Base-by-base conservation (phyloP, 73 alveolate genomes). In the Paramecium bursaria region DNA sequence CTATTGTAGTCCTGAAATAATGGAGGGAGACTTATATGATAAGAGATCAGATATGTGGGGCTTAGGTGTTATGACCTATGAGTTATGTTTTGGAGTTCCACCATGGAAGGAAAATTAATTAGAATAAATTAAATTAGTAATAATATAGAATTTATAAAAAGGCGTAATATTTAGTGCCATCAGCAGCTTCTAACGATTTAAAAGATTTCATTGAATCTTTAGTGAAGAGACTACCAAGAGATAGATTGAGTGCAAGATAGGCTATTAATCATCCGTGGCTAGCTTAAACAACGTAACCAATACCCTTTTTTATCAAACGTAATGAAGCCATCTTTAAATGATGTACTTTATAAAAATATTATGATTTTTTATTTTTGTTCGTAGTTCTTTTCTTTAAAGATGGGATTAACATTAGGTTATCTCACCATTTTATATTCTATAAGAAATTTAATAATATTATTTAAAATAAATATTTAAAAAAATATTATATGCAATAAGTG, bases 1-100 rank as follows among this genome's bases (percentile, higher is more conserved):
- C 74, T 97, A 97, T 85, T 92, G 95, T 96, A 96, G 99, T 2
- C 99, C 99, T 15, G 98, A 97, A 86, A 96, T 97, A 93, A 54
- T 96, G 26, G 74, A 76, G 33, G 93, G 92, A 31, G 87, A 86
- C 21, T 85, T 91, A 0, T 96, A 96, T 67, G 94, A 91, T 75
- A 92, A 92, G 48, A 85, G 95, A 17, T 88, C 93, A 10, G 99
- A 96, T 86, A 85, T 95, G 11, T 96, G 99, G 98, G 88, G 96
- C 22, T 75, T 96, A 31, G 99, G 99, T 13, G 91, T 96, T n/a
- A 87, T 96, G 33, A 92, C 94, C 23, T 96, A 87, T 89, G 99
- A 96, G 87, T 54, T 96, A 74, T 79, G 91, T n/a, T 94, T 92
- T 57, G 99, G 99, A 1, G 48, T 75, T 51, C 95, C 97, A 1